Conservation (phyloP, 176 grass and related monocot species). For the Oryza australiensis region DNA sequence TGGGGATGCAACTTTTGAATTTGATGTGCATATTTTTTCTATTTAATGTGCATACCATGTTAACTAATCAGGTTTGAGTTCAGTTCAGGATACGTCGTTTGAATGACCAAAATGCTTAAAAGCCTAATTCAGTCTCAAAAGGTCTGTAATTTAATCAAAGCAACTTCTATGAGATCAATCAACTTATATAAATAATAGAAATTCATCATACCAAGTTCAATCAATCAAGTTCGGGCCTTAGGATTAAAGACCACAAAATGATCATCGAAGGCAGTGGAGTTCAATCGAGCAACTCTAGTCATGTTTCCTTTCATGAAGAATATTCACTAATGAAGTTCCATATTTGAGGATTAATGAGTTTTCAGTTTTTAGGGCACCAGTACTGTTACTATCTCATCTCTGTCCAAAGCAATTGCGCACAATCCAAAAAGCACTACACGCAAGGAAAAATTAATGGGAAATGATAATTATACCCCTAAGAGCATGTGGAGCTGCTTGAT, state of each 20-base stretch:
- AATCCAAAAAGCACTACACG: too few relatives aligned
- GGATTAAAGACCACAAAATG: too few relatives aligned
- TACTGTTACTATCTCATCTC: not conserved
- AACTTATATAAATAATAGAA: not conserved
- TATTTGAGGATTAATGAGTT: not conserved
- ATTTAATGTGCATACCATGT: constrained; percentile 4
- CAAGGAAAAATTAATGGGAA: too few relatives aligned
- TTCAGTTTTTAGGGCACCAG: not conserved
- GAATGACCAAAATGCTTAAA: not conserved
- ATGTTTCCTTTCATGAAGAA: not conserved
- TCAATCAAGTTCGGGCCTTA: not conserved
- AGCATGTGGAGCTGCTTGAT: too few relatives aligned
- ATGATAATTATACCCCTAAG: too few relatives aligned
- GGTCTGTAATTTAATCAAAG: not conserved
- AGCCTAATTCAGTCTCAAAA: not conserved
- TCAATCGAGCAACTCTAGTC: not conserved
- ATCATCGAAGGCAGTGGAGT: not conserved
- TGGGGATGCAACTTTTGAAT: not conserved
- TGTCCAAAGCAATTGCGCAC: too few relatives aligned
- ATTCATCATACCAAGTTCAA: not conserved
- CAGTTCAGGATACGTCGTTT: not conserved
- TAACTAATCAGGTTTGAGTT: not conserved
- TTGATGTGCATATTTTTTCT: not conserved
- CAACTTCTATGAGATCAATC: constrained; percentile 10
- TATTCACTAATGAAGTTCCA: not conserved